Evolutionary conservation across 441 rosid genomes (phyloP).

Genomic region (Gossypium schwendimanii): DNA sequence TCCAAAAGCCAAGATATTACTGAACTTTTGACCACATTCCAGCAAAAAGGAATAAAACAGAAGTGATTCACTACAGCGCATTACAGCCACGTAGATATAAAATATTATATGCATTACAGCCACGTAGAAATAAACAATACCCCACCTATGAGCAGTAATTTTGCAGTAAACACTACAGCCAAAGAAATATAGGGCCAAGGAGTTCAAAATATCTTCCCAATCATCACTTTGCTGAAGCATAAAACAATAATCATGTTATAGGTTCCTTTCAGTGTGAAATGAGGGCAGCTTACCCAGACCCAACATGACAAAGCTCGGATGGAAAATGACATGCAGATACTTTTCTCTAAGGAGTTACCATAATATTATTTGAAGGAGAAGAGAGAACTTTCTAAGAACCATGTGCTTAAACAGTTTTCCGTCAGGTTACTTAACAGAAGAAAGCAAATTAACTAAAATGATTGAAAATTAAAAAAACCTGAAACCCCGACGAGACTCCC

Average conservation of each 20-base stretch:
- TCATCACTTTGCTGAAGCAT: not conserved
- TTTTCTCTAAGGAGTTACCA: not conserved
- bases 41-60: not conserved
- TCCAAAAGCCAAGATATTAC: not conserved
- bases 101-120: not conserved
- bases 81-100: not conserved
- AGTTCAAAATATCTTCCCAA: not conserved
- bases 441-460: constrained; percentile 18
- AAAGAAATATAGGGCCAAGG: not conserved
- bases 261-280: not conserved
- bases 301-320: not conserved
- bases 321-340: not conserved
- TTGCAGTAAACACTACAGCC: not conserved
- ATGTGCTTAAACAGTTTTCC: not conserved
- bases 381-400: constrained; percentile 5
- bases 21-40: not conserved
- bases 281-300: not conserved
- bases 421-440: constrained; percentile 3
- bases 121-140: not conserved
- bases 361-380: not conserved
- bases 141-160: not conserved
- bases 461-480: constrained; percentile 47
- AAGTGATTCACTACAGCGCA: not conserved
- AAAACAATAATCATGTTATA: not conserved
- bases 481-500: constrained; percentile 72